Conservation (phyloP, 345 rosid species). For the Salix caprea region DNA sequence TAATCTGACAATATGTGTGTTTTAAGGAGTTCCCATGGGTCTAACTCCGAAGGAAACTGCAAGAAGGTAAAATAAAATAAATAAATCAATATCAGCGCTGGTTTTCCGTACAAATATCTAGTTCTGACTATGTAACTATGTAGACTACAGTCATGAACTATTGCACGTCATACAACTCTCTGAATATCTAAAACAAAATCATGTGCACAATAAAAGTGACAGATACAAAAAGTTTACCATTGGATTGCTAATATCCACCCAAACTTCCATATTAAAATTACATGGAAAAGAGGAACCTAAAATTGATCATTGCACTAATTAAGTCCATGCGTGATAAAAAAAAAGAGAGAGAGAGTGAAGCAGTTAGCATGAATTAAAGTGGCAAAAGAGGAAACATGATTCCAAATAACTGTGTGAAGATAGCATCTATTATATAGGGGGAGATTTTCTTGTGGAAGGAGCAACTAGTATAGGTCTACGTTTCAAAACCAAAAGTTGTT, state of each 20-base stretch:
- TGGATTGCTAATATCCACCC: background rate
- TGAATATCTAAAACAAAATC: background rate
- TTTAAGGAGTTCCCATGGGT: slow-evolving; percentile 74
- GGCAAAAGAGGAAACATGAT: background rate
- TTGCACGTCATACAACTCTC: background rate
- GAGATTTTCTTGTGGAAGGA: background rate
- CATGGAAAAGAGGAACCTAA: background rate
- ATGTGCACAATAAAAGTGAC: background rate
- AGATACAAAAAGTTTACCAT: background rate
- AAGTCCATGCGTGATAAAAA: background rate
- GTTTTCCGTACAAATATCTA: background rate
- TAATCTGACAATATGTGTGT: slow-evolving; percentile 80
- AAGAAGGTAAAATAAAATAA: slow-evolving; percentile 11
- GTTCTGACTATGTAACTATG: background rate
- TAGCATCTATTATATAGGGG: background rate
- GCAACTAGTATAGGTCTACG: background rate
- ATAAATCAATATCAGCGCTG: background rate
- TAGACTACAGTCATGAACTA: background rate
- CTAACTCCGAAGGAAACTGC: slow-evolving; percentile 85
- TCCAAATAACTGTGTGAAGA: background rate
- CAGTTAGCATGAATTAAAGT: background rate
- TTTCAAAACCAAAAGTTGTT: background rate
- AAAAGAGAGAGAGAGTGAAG: background rate
- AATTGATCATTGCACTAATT: background rate
- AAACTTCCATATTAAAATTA: background rate